These are phyloP conservation scores for Dioscorea zingiberensis DNA, from an alignment of 106 monocot genomes.

Conservation along the genomic window DNA sequence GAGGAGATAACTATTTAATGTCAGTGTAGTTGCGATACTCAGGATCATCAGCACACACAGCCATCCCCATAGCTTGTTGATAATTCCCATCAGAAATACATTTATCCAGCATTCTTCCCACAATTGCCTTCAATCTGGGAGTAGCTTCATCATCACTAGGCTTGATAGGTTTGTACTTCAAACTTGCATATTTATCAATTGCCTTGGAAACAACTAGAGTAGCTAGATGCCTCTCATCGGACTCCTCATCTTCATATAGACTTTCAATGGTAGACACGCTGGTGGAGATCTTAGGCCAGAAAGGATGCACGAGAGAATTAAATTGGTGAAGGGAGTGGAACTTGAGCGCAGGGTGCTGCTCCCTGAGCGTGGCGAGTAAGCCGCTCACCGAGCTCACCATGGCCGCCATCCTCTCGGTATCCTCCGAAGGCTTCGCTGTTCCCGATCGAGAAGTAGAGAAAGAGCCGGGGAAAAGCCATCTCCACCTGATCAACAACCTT, in stretches of 20 bases:
- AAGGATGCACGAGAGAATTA: too few relatives aligned
- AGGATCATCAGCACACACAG: too few relatives aligned
- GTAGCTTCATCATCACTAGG: slow-evolving; percentile 25
- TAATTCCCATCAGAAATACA: slow-evolving; percentile 93
- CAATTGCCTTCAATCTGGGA: slow-evolving; percentile 89
- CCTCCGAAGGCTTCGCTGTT: too few relatives aligned
- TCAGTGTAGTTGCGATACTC: too few relatives aligned
- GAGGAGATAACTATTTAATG: too few relatives aligned
- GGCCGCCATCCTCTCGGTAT: slow-evolving; percentile 30
- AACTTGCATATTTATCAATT: slow-evolving; percentile 84
- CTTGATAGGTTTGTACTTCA: slow-evolving; percentile 57
- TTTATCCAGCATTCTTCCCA: slow-evolving; percentile 95
- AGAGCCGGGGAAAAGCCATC: too few relatives aligned
- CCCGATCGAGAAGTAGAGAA: too few relatives aligned
- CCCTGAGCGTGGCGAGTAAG: slow-evolving; percentile 72
- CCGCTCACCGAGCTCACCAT: slow-evolving; percentile 75
- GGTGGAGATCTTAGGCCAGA: too few relatives aligned
- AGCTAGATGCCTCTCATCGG: slow-evolving; percentile 91
- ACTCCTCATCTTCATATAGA: slow-evolving; percentile 92
- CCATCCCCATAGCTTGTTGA: slow-evolving; percentile 98
- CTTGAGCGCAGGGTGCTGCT: slow-evolving; percentile 66
- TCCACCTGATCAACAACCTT: too few relatives aligned
- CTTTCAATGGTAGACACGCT: too few relatives aligned
- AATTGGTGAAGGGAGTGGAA: slow-evolving; percentile 70
- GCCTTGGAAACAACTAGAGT: slow-evolving; percentile 94